phyloP scores from a whole-genome alignment of 495 filamentous ascomycete genomes.

The Cercophora samala region DNA sequence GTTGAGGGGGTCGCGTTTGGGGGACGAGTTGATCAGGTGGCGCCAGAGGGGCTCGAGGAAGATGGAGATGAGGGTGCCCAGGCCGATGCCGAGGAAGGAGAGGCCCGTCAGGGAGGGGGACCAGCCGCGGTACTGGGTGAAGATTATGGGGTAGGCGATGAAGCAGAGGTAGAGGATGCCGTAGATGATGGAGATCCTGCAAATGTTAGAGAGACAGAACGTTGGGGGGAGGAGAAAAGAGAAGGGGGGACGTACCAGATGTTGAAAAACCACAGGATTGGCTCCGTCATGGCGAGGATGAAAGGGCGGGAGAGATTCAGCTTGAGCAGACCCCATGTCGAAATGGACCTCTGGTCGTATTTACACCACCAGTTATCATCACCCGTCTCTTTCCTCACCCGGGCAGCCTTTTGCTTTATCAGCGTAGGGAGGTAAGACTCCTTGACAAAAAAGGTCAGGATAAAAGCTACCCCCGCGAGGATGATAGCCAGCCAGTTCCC shows the following conservation, averaged over 20 bases:
- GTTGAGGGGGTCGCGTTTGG: slow-evolving; percentile 59
- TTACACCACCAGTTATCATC: slow-evolving; percentile 75
- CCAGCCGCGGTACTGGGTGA: slow-evolving; percentile 70
- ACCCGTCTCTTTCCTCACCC: slow-evolving; percentile 65
- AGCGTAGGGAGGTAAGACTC: slow-evolving; percentile 80
- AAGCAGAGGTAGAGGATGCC: slow-evolving; percentile 85
- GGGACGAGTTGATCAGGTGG: slow-evolving; percentile 65
- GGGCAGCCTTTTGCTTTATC: slow-evolving; percentile 64
- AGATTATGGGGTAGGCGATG: slow-evolving; percentile 79
- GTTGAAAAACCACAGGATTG: slow-evolving; percentile 83
- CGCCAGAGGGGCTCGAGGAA: slow-evolving; percentile 66
- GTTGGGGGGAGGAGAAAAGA: not conserved
- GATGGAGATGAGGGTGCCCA: slow-evolving; percentile 68
- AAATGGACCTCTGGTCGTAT: slow-evolving; percentile 61
- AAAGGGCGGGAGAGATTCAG: slow-evolving; percentile 74
- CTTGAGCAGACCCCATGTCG: slow-evolving; percentile 49
- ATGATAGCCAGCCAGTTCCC: slow-evolving; percentile 83
- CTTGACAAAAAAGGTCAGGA: slow-evolving; percentile 52
- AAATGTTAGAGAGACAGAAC: not conserved
- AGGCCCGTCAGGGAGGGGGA: slow-evolving; percentile 67
- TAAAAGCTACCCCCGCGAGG: slow-evolving; percentile 53
- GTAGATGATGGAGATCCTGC: slow-evolving; percentile 53
- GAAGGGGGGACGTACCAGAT: slow-evolving; percentile 42
- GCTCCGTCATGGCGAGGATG: slow-evolving; percentile 73
- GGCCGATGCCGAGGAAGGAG: slow-evolving; percentile 74